Base-by-base conservation (phyloP, 1,284 basidiomycete species). In the Cystobasidiaceae sp. region DNA sequence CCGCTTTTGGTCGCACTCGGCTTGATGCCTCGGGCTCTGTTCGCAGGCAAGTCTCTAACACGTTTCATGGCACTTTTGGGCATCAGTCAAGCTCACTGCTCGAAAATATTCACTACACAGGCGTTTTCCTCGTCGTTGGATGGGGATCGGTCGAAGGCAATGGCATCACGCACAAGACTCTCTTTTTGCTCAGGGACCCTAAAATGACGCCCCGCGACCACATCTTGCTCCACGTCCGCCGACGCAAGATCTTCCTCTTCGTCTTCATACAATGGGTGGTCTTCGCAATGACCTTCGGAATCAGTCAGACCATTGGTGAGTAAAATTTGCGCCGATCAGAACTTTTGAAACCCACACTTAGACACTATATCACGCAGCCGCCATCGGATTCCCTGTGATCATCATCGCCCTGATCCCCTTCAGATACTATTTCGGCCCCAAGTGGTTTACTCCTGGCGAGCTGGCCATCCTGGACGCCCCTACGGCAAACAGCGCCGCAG, bases 331-430 rank as follows among this genome's bases (percentile, higher is more conserved):
- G n/a, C n/a, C n/a, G n/a, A 23, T 1, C 37, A 34, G 13, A 28
- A 2, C 6, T 21, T 23, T 19, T 23, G 15, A 57, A 13, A 7
- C 7, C 49, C 17, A 46, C 25, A 2, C 44, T n/a, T 27, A 2
- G 17, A 13, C 17, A 7, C 43, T 3, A 7, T 27, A 13, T 21
- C 41, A 2, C 4, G 27, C 66, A 71, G 71, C 71, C 7, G 71
- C 70, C 1, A 73, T 71, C 55, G 66, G 67, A 0, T 72, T 73
- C 66, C 76, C 37, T 69, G 57, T 73, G 50, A 67, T 72, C 60
- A 96, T 97, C 73, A 84, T 90, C 73, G 77, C 90, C 19, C 81
- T 97, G 19, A 83, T 97, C n/a, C 93, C 93, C 0, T 71, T 94
- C 5, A 81, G 94, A 48, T 83, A 84, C 44, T 81, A 81, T 65